Evolutionary conservation across 2,329 filamentous ascomycete species (phyloP).

Genomic region (Diplodia corticola): DNA sequence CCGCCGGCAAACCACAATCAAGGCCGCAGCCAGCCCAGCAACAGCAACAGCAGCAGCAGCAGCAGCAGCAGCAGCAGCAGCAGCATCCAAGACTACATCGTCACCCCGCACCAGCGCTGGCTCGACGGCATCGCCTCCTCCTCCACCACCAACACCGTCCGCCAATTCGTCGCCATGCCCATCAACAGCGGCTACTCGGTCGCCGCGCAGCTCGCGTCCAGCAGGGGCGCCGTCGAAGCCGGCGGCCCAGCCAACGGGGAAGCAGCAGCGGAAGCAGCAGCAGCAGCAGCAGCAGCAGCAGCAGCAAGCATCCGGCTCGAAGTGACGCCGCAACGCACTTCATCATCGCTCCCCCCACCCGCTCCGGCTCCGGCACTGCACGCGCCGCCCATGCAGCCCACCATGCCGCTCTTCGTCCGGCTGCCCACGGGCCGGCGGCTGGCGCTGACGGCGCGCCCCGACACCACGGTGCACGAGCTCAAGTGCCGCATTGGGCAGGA

Average conservation of each 20-base stretch:
- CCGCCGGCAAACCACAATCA: too few relatives aligned
- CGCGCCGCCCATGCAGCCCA: too few relatives aligned
- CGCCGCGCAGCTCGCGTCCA: constrained; percentile 51
- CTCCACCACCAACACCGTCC: constrained; percentile 38
- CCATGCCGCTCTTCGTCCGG: background rate
- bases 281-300: constrained; percentile 43
- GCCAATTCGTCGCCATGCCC: constrained; percentile 53
- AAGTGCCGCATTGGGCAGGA: background rate
- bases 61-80: too few relatives aligned
- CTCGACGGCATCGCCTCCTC: constrained; percentile 46
- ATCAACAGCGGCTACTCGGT: constrained; percentile 46
- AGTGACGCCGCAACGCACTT: background rate
- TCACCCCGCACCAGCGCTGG: constrained; percentile 43
- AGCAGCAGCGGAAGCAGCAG: too few relatives aligned
- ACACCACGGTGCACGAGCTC: background rate
- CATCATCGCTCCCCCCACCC: too few relatives aligned
- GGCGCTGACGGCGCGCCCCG: background rate
- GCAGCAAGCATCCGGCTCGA: constrained; percentile 46
- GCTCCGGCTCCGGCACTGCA: too few relatives aligned
- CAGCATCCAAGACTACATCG: constrained; percentile 48
- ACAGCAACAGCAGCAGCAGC: too few relatives aligned
- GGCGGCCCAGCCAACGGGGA: too few relatives aligned
- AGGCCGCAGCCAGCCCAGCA: too few relatives aligned
- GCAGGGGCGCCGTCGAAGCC: too few relatives aligned
- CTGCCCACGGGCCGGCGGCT: background rate